Evolutionary conservation across 163 green algal genomes (phyloP), one percentile per base, ranked within the genome.

Genomic region (Scenedesmus sp.): DNA sequence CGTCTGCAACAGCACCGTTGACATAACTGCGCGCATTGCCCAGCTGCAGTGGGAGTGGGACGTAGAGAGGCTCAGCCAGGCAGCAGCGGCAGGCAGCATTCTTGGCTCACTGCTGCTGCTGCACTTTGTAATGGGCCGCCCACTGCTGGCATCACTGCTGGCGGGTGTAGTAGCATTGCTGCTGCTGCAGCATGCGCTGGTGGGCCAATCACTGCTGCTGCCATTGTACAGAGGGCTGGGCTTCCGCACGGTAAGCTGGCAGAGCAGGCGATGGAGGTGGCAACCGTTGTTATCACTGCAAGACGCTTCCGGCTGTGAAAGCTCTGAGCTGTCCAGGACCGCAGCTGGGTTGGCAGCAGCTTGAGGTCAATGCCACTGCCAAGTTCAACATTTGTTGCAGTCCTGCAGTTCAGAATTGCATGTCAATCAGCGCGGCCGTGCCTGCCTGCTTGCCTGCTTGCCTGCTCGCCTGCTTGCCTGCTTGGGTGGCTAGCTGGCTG

Each of bases 31-130:
- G 26, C 81, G 46, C 30, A 86, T 86, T 30, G 30, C 40, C 46
- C 33, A 86, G 46, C 81, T 86, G 26, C 81, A 86, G 37, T 86
- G 81, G 81, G 81, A 86, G 33, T 86, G 46, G 81, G 46, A 86
- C 81, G 46, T 86, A 46, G 81, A 86, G 46, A n/a, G 81, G 44
- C 24, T 44, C 16, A 43, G 42, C 65, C 44, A 86, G n/a, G 30
- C 46, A 44, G 49, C 46, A 44, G 46, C 81, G 30, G 35, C 81
- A 13, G 42, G 24, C 26, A 72, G 61, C 46, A 43, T 86, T 9
- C 79, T 83, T 13, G n/a, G 35, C 4, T 44, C 80, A 33, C 37
- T 46, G 40, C 44, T 85, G 43, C 24, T 85, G 44, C 22, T 85
- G 43, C 42, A 46, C 43, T 68, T 70, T 33, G 26, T 68, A 24